Conservation (phyloP, 1,284 basidiomycete species). For the Binderoboletus segoi region DNA sequence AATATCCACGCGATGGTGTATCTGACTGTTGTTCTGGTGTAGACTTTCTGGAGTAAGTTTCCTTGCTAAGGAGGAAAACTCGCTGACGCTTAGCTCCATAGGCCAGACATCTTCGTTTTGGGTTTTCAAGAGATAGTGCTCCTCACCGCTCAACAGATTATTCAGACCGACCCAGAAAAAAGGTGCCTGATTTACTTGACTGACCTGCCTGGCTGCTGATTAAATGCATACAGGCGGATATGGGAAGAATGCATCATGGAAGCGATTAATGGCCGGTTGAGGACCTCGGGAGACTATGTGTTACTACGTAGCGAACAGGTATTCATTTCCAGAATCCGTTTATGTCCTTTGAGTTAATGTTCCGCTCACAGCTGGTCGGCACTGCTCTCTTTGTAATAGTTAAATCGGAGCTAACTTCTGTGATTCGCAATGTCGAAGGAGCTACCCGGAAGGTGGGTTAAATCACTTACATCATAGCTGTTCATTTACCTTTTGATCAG, state of each 20-base stretch:
- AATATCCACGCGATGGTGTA: not conserved
- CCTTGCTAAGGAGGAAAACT: not conserved
- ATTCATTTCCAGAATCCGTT: slow-evolving; percentile 10
- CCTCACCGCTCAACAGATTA: slow-evolving; percentile 94
- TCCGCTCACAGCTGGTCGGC: slow-evolving; percentile 78
- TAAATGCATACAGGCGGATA: slow-evolving; percentile 53
- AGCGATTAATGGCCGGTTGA: slow-evolving; percentile 70
- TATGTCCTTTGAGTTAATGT: not conserved
- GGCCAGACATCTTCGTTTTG: slow-evolving; percentile 89
- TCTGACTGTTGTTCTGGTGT: slow-evolving; percentile 13
- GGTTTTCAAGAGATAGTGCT: slow-evolving; percentile 99
- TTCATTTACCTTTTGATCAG: slow-evolving; percentile 43
- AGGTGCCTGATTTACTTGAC: slow-evolving; percentile 46
- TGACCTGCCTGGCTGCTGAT: not conserved
- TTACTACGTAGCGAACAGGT: slow-evolving; percentile 92
- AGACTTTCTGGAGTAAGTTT: slow-evolving; percentile 63
- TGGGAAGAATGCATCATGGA: slow-evolving; percentile 90
- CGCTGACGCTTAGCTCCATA: slow-evolving; percentile 35
- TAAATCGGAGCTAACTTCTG: slow-evolving; percentile 71
- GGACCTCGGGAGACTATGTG: slow-evolving; percentile 76
- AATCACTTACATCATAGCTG: not conserved
- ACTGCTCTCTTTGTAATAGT: slow-evolving; percentile 90
- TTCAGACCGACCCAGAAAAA: slow-evolving; percentile 95
- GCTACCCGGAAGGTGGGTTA: slow-evolving; percentile 80
- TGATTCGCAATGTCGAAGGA: slow-evolving; percentile 91